Conservation (phyloP, 169 alveolate species). For the Hepatocystis sp. region DNA sequence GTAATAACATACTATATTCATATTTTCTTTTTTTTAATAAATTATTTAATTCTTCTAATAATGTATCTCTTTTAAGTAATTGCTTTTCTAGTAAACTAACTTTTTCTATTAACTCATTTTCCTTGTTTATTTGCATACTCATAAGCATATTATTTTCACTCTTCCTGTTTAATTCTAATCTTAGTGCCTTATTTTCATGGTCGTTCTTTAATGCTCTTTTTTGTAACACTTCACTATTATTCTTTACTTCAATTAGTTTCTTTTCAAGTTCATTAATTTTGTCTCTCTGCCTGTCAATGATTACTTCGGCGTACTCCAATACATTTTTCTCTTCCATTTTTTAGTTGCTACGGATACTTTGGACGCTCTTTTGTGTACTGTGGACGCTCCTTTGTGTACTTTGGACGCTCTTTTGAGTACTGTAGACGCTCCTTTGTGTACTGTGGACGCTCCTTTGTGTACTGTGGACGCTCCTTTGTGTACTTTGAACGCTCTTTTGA, state of each 20-base stretch:
- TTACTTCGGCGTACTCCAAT: constrained; percentile 75
- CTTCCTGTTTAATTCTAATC: constrained; percentile 67
- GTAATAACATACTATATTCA: constrained; percentile 59
- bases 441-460: background rate
- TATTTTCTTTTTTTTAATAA: constrained; percentile 66
- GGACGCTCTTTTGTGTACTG: background rate
- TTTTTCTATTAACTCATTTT: constrained; percentile 63
- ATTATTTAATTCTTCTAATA: constrained; percentile 70
- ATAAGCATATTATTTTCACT: constrained; percentile 45
- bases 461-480: background rate
- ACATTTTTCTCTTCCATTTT: constrained; percentile 71
- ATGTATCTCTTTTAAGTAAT: constrained; percentile 71
- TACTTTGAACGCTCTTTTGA: background rate
- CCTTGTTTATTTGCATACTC: constrained; percentile 63
- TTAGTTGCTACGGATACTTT: background rate
- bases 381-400: background rate
- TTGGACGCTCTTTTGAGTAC: background rate
- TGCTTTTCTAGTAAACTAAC: constrained; percentile 64
- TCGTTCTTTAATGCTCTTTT: constrained; percentile 49
- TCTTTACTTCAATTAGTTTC: constrained; percentile 35
- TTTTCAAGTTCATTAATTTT: constrained; percentile 71
- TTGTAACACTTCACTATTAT: constrained; percentile 66
- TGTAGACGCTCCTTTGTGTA: background rate
- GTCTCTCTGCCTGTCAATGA: constrained; percentile 74
- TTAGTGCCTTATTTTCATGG: constrained; percentile 69